Conservation (phyloP, 768 basidiomycete species). For the Crucibulum laeve region DNA sequence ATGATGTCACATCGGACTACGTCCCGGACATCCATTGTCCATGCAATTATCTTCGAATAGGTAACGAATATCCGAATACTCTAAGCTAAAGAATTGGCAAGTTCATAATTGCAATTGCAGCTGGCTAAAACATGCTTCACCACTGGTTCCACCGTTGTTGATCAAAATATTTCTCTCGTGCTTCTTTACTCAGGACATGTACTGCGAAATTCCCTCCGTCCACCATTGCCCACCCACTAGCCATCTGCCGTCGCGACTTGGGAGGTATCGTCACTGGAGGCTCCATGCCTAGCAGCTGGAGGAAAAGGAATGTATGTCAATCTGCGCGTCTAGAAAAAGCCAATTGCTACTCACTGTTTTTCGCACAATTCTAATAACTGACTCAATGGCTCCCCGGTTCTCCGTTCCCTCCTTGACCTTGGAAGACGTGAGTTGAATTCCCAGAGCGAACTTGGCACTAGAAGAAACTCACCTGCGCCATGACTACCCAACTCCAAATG, state of each 20-base stretch:
- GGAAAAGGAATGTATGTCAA: neutral
- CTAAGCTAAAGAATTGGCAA: neutral
- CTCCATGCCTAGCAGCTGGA: conserved; percentile 52
- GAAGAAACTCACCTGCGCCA: conserved; percentile 54
- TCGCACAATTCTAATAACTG: conserved; percentile 63
- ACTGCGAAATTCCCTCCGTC: conserved; percentile 80
- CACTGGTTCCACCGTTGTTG: conserved; percentile 16
- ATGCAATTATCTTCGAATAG: no score
- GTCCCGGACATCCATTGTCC: no score
- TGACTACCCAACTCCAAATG: conserved; percentile 75
- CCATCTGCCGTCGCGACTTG: conserved; percentile 54
- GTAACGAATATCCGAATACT: no score
- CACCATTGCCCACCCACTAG: conserved; percentile 81
- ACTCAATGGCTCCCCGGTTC: conserved; percentile 72
- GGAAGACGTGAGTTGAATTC: conserved; percentile 4
- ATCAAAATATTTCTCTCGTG: conserved; percentile 65
- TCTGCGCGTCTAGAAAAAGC: neutral
- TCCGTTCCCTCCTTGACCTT: conserved; percentile 86
- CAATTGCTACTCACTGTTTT: conserved; percentile 52
- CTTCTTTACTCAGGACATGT: conserved; percentile 66
- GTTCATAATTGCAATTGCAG: neutral
- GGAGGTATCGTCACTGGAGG: conserved; percentile 61
- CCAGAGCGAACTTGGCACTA: neutral
- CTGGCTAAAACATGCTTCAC: conserved; percentile 11
- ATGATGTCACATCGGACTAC: no score